A percentile compares a stretch with the other conserved stretches of the same genome.
phyloP scores from a whole-genome alignment of 192 early-diverging fungal species.

The Gamsiella multidivaricata region DNA sequence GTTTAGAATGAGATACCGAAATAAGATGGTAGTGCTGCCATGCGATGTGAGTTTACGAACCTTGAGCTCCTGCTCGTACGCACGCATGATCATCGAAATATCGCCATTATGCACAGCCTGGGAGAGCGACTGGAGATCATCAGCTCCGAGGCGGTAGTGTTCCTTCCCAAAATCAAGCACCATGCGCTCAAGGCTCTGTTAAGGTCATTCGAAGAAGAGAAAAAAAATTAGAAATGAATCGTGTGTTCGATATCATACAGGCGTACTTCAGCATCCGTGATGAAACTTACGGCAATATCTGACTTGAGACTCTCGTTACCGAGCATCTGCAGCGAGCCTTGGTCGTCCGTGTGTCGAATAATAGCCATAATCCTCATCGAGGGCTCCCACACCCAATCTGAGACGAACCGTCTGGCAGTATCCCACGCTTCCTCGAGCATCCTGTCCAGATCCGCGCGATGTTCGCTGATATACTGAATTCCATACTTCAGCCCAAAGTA shows the following conservation, averaged over 20 bases:
- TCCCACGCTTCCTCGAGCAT: constrained; percentile 61
- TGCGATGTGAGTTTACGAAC: no score
- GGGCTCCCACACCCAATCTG: constrained; percentile 85
- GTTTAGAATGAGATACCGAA: no score
- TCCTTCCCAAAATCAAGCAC: constrained; percentile 80
- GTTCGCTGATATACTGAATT: constrained; percentile 59
- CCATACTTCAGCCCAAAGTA: constrained; percentile 59
- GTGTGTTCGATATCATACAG: no score
- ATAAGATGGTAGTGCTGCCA: no score
- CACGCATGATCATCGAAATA: constrained; percentile 78
- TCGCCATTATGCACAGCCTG: constrained; percentile 80
- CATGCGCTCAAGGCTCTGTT: constrained; percentile 87
- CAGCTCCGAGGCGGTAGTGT: constrained; percentile 56
- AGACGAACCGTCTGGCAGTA: constrained; percentile 72
- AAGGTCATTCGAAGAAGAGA: background rate
- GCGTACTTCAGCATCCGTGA: no score
- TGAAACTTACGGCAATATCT: constrained; percentile 81
- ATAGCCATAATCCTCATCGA: constrained; percentile 78
- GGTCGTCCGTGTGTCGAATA: constrained; percentile 83
- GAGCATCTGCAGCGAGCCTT: constrained; percentile 71
- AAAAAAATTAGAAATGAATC: constrained; percentile 2
- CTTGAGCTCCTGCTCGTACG: constrained; percentile 84
- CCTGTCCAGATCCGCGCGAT: constrained; percentile 61
- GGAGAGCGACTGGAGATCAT: constrained; percentile 64
- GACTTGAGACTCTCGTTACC: constrained; percentile 79